Evolutionary conservation across 169 alveolate genomes (phyloP).

Genomic region (Plasmodium reichenowi): DNA sequence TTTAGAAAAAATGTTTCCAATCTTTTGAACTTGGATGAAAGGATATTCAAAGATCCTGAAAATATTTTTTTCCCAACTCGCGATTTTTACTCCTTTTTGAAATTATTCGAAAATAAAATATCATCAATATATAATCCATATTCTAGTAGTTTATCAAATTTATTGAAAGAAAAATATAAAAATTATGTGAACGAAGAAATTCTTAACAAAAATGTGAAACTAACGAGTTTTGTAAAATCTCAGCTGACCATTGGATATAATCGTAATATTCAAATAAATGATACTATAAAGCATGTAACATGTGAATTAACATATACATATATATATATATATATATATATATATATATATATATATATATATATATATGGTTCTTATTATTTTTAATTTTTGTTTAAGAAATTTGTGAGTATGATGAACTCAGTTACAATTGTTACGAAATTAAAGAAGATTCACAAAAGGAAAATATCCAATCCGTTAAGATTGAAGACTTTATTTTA

Average conservation of each 20-base stretch:
- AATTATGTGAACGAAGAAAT: constrained; percentile 56
- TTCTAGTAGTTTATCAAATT: constrained; percentile 31
- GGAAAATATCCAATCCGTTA: constrained; percentile 11
- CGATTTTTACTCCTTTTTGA: constrained; percentile 38
- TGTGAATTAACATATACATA: no score
- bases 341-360: not conserved
- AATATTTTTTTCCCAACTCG: constrained; percentile 63
- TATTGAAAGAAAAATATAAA: constrained; percentile 33
- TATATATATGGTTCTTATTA: not conserved
- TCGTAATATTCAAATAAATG: constrained; percentile 7
- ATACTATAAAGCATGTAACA: no score
- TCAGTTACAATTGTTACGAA: constrained; percentile 46
- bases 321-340: not conserved
- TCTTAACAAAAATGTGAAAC: constrained; percentile 32
- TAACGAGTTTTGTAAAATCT: constrained; percentile 29
- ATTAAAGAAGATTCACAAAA: constrained; percentile 32
- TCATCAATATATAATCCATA: constrained; percentile 35
- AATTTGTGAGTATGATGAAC: constrained; percentile 20
- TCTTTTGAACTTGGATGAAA: constrained; percentile 66
- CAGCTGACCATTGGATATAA: constrained; percentile 39
- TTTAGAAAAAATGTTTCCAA: constrained; percentile 45
- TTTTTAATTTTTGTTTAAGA: constrained; percentile 13
- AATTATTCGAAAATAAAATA: constrained; percentile 15
- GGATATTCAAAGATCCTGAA: constrained; percentile 74
- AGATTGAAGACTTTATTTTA: constrained; percentile 63